These are phyloP conservation scores for Salvia splendens DNA, from an alignment of 257 asterid species.

Conservation along the genomic window DNA sequence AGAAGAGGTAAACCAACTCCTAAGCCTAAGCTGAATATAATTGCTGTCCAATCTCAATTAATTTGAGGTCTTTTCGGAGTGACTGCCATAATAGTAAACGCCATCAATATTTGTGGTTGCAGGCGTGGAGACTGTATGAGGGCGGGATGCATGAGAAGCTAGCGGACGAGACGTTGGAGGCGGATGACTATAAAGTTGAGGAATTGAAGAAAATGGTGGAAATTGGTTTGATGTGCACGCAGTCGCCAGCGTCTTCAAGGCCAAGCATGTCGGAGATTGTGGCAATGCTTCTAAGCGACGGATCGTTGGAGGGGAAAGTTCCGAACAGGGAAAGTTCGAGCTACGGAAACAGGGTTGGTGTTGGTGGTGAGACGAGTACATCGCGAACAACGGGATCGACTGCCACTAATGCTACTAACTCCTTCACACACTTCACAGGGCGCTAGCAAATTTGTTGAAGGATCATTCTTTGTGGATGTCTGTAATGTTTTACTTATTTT, in stretches of 20 bases:
- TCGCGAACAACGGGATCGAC: slow-evolving; percentile 31
- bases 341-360: slow-evolving; percentile 32
- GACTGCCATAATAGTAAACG: no score
- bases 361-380: slow-evolving; percentile 19
- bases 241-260: slow-evolving; percentile 66
- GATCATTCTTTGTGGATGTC: neutral
- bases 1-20: slow-evolving; percentile 48
- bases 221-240: slow-evolving; percentile 68
- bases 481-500: no score
- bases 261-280: slow-evolving; percentile 83
- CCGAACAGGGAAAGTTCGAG: slow-evolving; percentile 42
- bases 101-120: neutral
- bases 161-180: slow-evolving; percentile 63
- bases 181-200: slow-evolving; percentile 41
- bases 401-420: slow-evolving; percentile 58
- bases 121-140: slow-evolving; percentile 86
- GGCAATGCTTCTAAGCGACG: slow-evolving; percentile 60
- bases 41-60: no score
- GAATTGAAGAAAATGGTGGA: slow-evolving; percentile 69
- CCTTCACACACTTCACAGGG: slow-evolving; percentile 58
- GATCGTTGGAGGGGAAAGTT: slow-evolving; percentile 29
- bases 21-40: no score
- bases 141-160: slow-evolving; percentile 45
- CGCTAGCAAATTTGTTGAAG: slow-evolving; percentile 40
- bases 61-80: no score